Evolutionary conservation across 495 filamentous ascomycete genomes (phyloP).

Genomic region (Podospora appendiculata): DNA sequence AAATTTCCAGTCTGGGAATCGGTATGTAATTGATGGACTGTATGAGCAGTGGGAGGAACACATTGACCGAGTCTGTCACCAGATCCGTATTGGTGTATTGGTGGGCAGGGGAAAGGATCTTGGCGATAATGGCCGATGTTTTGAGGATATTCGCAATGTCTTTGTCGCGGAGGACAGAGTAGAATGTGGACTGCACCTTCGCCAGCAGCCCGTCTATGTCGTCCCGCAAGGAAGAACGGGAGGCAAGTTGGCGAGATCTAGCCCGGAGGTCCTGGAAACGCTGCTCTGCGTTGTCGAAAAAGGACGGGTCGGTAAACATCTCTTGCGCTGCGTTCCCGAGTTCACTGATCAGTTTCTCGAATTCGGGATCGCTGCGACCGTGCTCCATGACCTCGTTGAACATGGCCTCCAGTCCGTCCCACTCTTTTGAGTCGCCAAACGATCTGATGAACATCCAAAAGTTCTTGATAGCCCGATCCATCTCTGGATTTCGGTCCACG

Average conservation of each 20-base stretch:
- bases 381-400: conserved; percentile 66
- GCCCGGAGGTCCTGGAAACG: conserved; percentile 65
- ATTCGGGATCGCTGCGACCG: conserved; percentile 69
- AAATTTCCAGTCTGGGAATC: conserved; percentile 78
- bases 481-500: conserved; percentile 60
- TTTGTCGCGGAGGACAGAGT: conserved; percentile 59
- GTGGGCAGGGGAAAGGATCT: conserved; percentile 53
- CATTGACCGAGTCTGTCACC: conserved; percentile 62
- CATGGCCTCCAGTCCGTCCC: conserved; percentile 61
- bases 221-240: conserved; percentile 56
- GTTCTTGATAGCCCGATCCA: conserved; percentile 66
- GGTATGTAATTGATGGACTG: conserved; percentile 76
- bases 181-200: conserved; percentile 60
- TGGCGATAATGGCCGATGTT: conserved; percentile 55
- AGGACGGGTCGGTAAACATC: conserved; percentile 78
- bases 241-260: conserved; percentile 55
- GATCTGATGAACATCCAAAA: conserved; percentile 71
- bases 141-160: conserved; percentile 59
- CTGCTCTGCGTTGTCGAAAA: conserved; percentile 63
- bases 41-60: conserved; percentile 74
- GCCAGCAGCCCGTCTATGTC: conserved; percentile 67
- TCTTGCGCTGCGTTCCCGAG: conserved; percentile 66
- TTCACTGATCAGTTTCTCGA: conserved; percentile 68
- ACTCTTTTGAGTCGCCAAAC: conserved; percentile 67
- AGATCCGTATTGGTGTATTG: conserved; percentile 57